A percentile compares a stretch with the other conserved stretches of the same genome.
Evolutionary conservation across 176 grass and related monocot species (phyloP).

Genomic region (Elaeis guineensis): DNA sequence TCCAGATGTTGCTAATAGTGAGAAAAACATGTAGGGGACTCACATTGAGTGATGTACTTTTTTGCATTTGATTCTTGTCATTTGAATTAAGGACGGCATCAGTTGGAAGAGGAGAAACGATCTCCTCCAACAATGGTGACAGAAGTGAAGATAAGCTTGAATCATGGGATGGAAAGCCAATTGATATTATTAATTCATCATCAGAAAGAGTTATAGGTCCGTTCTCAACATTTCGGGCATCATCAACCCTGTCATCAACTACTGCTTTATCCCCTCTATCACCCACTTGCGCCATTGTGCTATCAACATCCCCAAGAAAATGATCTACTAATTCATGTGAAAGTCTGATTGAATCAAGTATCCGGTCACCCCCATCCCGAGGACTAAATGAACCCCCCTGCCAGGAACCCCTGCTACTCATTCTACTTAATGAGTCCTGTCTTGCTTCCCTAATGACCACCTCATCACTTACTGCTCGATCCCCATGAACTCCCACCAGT

Average conservation of each 20-base stretch:
- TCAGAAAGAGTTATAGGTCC: conserved; percentile 23
- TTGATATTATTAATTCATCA: conserved; percentile 25
- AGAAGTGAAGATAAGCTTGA: background rate
- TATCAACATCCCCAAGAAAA: conserved; percentile 8
- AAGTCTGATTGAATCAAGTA: conserved; percentile 60
- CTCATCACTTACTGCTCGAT: background rate
- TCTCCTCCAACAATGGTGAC: conserved; percentile 14
- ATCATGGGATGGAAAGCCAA: conserved; percentile 7
- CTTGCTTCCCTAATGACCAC: background rate
- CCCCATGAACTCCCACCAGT: background rate
- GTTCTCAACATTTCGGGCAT: conserved; percentile 15
- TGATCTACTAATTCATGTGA: conserved; percentile 59
- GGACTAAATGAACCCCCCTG: conserved; percentile 43
- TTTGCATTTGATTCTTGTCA: conserved; percentile 3
- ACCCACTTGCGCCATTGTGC: conserved; percentile 53
- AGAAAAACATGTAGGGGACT: background rate
- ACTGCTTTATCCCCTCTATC: conserved; percentile 54
- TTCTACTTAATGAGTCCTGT: conserved; percentile 6
- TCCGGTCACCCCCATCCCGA: conserved; percentile 40
- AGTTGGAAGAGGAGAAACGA: conserved; percentile 13
- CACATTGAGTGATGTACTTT: conserved; percentile 19
- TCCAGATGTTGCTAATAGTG: too few species aligned
- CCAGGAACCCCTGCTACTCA: conserved; percentile 29
- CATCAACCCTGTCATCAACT: conserved; percentile 19
- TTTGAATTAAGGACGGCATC: conserved; percentile 8